Conservation (phyloP, 192 early-diverging fungal species). For the Podila epicladia region DNA sequence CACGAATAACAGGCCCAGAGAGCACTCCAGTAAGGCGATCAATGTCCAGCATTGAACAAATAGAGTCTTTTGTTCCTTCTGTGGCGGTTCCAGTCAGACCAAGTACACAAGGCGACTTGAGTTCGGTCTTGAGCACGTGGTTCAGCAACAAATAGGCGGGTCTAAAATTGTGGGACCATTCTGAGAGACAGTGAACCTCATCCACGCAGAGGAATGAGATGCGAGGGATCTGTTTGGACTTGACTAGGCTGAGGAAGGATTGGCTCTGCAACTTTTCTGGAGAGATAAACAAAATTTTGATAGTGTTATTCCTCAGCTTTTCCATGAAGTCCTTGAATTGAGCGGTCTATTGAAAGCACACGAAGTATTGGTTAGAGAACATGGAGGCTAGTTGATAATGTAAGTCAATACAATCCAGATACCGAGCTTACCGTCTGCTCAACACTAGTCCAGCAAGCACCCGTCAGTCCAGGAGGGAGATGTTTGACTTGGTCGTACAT, state of each 20-base stretch:
- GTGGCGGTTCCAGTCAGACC: constrained; percentile 84
- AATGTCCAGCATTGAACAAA: constrained; percentile 72
- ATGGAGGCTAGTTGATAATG: constrained; percentile 12
- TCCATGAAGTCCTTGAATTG: constrained; percentile 51
- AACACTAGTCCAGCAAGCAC: constrained; percentile 70
- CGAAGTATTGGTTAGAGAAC: background rate
- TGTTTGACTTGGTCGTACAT: constrained; percentile 87
- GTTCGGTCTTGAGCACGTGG: constrained; percentile 51
- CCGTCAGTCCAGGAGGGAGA: constrained; percentile 67
- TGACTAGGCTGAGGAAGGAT: constrained; percentile 66
- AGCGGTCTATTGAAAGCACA: constrained; percentile 18
- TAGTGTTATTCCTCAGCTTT: constrained; percentile 55
- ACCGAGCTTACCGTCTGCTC: constrained; percentile 20
- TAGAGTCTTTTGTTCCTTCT: constrained; percentile 52
- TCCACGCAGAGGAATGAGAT: constrained; percentile 78
- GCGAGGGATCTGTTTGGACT: constrained; percentile 55
- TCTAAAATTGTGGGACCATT: constrained; percentile 90
- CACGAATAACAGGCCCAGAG: constrained; percentile 59
- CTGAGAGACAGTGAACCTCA: constrained; percentile 85
- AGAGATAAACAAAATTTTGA: constrained; percentile 79
- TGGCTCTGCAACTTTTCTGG: constrained; percentile 75
- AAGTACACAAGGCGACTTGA: constrained; percentile 66
- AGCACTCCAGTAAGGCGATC: constrained; percentile 59
- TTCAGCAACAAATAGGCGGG: constrained; percentile 73
- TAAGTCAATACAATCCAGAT: background rate